Percentiles rank a stretch among this genome's conserved stretches.
Evolutionary conservation across 1,284 basidiomycete genomes (phyloP).

Genomic region (Ganoderma resinaceum): DNA sequence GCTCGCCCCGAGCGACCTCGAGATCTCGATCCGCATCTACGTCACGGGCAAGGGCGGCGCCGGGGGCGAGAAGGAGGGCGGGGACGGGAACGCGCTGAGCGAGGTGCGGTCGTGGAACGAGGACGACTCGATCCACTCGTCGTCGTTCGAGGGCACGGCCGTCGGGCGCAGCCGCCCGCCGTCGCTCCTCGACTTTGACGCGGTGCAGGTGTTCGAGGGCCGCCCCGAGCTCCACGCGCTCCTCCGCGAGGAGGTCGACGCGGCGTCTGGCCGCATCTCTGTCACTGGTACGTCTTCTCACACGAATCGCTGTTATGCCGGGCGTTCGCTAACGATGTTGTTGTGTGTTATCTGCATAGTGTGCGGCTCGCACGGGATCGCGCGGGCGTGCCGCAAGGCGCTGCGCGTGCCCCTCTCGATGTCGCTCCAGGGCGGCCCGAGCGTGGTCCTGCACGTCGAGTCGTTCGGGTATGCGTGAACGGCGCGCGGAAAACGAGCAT

Average conservation of each 20-base stretch:
- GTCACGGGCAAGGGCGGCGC: slow-evolving; percentile 38
- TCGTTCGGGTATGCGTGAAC: slow-evolving; percentile 49
- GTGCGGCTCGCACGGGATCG: slow-evolving; percentile 53
- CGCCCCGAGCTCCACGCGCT: slow-evolving; percentile 41
- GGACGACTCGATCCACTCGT: slow-evolving; percentile 32
- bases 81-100: background rate
- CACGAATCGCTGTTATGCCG: no score
- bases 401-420: slow-evolving; percentile 47
- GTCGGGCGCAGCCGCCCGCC: slow-evolving; percentile 24
- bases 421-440: slow-evolving; percentile 49
- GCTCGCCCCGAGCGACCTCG: slow-evolving; percentile 39
- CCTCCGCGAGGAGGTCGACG: slow-evolving; percentile 38
- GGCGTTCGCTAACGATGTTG: slow-evolving; percentile 2
- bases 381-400: slow-evolving; percentile 46
- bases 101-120: slow-evolving; percentile 20
- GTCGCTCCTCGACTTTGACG: slow-evolving; percentile 33
- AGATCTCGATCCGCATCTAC: slow-evolving; percentile 46
- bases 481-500: background rate
- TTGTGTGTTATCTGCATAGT: slow-evolving; percentile 42
- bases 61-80: background rate
- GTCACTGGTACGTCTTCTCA: slow-evolving; percentile 46
- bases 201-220: slow-evolving; percentile 38
- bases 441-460: slow-evolving; percentile 54
- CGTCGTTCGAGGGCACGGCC: slow-evolving; percentile 19
- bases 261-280: slow-evolving; percentile 40